Evolutionary conservation across 257 asterid species (phyloP).

Genomic region (Primulina huaijiensis): DNA sequence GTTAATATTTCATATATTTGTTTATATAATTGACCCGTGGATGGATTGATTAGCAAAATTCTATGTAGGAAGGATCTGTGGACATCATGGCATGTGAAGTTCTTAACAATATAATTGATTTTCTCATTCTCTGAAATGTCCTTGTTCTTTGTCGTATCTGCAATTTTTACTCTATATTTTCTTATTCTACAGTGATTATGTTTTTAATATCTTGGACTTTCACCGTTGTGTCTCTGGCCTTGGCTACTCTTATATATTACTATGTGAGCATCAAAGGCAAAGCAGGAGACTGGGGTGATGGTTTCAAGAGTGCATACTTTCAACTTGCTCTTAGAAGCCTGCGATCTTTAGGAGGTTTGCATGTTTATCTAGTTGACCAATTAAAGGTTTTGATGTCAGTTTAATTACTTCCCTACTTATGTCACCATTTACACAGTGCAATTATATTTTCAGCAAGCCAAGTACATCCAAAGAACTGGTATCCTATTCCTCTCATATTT

Average conservation of each 20-base stretch:
- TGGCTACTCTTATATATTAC: conserved; percentile 90
- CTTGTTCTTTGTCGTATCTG: neutral
- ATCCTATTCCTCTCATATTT: conserved; percentile 91
- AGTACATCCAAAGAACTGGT: conserved; percentile 99
- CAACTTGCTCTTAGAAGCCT: conserved; percentile 99
- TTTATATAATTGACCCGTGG: neutral
- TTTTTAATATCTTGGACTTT: conserved; percentile 94
- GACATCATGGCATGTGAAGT: neutral
- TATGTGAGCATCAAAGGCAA: conserved; percentile 94
- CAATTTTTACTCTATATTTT: neutral
- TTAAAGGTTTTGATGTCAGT: neutral
- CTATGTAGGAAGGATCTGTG: too few relatives aligned
- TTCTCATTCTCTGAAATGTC: conserved; percentile 10
- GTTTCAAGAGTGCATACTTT: conserved; percentile 98
- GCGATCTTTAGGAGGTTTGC: conserved; percentile 94
- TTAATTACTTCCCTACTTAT: conserved; percentile 1
- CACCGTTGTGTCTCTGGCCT: conserved; percentile 91
- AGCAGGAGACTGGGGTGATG: conserved; percentile 99
- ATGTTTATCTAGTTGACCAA: conserved; percentile 20
- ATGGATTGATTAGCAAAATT: neutral
- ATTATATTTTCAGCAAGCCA: conserved; percentile 67
- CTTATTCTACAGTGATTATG: conserved; percentile 59
- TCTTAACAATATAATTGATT: neutral
- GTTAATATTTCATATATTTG: neutral
- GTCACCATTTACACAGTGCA: conserved; percentile 7